Conservation (phyloP, 2,329 filamentous ascomycete species). For the Pseudogymnoascus sp. region DNA sequence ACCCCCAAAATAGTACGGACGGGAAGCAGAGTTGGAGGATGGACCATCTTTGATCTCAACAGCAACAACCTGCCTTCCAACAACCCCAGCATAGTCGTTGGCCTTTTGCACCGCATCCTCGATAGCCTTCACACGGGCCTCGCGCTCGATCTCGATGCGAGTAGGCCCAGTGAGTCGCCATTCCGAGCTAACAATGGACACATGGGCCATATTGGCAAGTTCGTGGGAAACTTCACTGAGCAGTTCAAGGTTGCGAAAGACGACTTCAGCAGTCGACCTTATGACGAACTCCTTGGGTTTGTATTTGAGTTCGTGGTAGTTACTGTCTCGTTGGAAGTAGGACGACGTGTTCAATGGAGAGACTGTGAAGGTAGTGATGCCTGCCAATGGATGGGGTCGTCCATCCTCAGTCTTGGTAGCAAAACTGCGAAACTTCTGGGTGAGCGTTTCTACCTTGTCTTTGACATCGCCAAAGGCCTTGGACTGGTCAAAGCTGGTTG, state of each 20-base stretch:
- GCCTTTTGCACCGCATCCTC: slow-evolving; percentile 19
- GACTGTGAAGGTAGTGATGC: slow-evolving; percentile 18
- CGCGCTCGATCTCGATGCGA: slow-evolving; percentile 13
- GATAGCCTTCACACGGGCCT: slow-evolving; percentile 18
- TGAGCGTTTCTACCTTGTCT: slow-evolving; percentile 11
- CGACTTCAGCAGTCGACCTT: slow-evolving; percentile 13
- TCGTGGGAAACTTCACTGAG: slow-evolving; percentile 14
- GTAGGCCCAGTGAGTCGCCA: slow-evolving; percentile 17
- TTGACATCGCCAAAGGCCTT: slow-evolving; percentile 8
- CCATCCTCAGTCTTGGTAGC: slow-evolving; percentile 17
- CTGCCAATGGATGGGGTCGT: slow-evolving; percentile 15
- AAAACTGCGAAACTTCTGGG: slow-evolving; percentile 13
- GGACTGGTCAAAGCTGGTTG: background rate
- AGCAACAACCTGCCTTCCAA: slow-evolving; percentile 15
- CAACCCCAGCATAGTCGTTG: slow-evolving; percentile 17
- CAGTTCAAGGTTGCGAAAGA: slow-evolving; percentile 17
- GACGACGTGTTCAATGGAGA: slow-evolving; percentile 14
- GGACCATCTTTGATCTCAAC: slow-evolving; percentile 17
- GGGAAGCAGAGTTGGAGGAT: background rate
- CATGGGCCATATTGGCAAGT: slow-evolving; percentile 16
- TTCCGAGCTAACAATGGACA: slow-evolving; percentile 15
- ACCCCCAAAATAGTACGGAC: background rate
- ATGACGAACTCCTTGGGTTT: slow-evolving; percentile 13
- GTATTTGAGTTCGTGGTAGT: background rate
- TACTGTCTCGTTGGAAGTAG: background rate